Evolutionary conservation across 495 filamentous ascomycete species (phyloP), one percentile per base, ranked within the genome.

Genomic region (Sordaria brevicollis): DNA sequence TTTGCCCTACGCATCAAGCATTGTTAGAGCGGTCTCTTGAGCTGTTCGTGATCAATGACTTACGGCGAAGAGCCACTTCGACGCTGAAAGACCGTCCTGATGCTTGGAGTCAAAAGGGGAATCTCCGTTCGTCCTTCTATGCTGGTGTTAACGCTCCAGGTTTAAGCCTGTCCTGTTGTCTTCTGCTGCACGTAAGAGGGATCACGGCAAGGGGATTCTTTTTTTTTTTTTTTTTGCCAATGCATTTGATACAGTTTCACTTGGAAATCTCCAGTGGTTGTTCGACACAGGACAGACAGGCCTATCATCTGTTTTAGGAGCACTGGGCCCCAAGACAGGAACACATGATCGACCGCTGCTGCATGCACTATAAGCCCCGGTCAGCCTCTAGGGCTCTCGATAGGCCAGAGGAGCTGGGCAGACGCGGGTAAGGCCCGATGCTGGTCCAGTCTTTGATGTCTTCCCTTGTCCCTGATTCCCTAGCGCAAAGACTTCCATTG

Each of bases 281-380:
- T 25, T 62, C 29, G 49, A 62, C 49, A 29, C 25, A 31, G 49
- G 49, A 57, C 10, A 11, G 49, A 57, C 49, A 29, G 49, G 21
- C 21, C 11, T 21, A 29, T 57, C 49, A 66, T 65, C 66, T 43
- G 54, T 36, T 71, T 6, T 35, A 62, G 35, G 36, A 35, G 35
- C 65, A 36, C 25, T 33, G 54, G 39, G 33, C 29, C 29, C 69
- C 36, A 66, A 66, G 66, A 66, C 49, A 49, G 71, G 69, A 70
- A 75, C 74, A 76, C 73, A 75, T 76, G 74, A 76, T 76, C 74
- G 73, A 70, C 74, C 38, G 71, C 68, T 67, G 71, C 74, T 76
- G 74, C 74, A 76, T 72, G 74, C 68, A 62, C 49, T 62, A 62
- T 62, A 62, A 29, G 49, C 49, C 49, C 49, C 25, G 49, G 49